Base-by-base conservation (phyloP, 2,329 filamentous ascomycete genomes). In the Nigrograna mackinnonii region DNA sequence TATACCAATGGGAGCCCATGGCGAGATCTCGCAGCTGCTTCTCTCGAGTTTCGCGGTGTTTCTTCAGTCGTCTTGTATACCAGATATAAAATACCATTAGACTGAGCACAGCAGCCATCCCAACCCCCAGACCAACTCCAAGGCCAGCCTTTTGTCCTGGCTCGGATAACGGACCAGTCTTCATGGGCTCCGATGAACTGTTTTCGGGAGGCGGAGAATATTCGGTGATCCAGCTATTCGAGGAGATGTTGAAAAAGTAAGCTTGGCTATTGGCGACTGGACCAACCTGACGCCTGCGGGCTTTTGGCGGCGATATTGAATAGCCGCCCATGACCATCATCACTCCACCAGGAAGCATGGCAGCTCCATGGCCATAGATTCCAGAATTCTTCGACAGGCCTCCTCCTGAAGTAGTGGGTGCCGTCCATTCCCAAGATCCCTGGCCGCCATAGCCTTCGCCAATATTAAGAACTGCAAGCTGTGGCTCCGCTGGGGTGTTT, bases 401-500 rank as follows among this genome's bases (percentile, higher is more conserved):
- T 31, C 57, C 54, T 6, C 70, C 70, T n/a, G 66, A 77, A 4
- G 73, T 59, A 0, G 71, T 58, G 0, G 88, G 87, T 1, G 87
- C 71, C 1, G 71, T 75, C 88, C 89, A 94, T 48, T 75, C 69
- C 89, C 89, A 92, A 22, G 81, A 75, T 21, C 71, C 73, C 40
- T 60, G 54, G 11, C 75, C 75, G 6, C 85, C 87, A 60, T 89
- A 94, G 4, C 84, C 84, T 46, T 85, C 79, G 5, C 86, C 89
- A 43, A 96, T 76, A 44, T 89, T 76, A 3, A 97, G 73, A 3
- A 96, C 70, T 0, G 83, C 87, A 19, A 97, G 74, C 61, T 96
- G 90, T 1, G 94, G 94, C 21, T 84, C 76, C 0, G 94, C 94
- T 1, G 91, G 80, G 22, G 84, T 86, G 6, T 74, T 78, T 0